phyloP scores from a whole-genome alignment of 1,284 basidiomycete species.

The Ceratobasidium sp. region DNA sequence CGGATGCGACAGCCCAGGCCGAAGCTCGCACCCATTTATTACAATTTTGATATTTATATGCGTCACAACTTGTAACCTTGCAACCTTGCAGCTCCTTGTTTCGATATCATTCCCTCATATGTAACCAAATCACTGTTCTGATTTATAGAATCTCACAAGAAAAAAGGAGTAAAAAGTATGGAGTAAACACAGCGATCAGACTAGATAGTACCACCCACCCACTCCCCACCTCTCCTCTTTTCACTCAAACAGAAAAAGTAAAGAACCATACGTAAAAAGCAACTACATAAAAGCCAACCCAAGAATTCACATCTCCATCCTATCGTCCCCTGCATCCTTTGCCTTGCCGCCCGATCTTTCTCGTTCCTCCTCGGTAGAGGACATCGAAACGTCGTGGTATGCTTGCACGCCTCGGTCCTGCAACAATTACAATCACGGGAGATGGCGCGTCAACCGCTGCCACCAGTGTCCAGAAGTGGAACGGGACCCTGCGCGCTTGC shows the following conservation, averaged over 20 bases:
- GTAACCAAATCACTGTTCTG: too few species aligned
- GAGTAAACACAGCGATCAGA: not conserved
- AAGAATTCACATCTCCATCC: not conserved
- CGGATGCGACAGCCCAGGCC: too few species aligned
- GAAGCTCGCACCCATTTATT: too few species aligned
- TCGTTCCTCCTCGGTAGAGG: constrained; percentile 1
- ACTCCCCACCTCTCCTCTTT: not conserved
- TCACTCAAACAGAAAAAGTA: not conserved
- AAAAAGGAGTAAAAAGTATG: not conserved
- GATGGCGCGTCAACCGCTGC: constrained; percentile 41
- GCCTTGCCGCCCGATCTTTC: not conserved
- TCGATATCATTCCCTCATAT: too few species aligned
- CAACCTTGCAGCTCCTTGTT: too few species aligned
- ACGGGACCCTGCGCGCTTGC: constrained; percentile 25
- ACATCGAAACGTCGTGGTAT: constrained; percentile 12
- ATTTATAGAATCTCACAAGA: too few species aligned
- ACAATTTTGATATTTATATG: too few species aligned
- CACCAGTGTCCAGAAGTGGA: constrained; percentile 38
- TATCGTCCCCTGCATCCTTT: not conserved
- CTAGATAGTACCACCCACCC: not conserved
- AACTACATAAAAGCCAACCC: not conserved
- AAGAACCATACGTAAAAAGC: not conserved
- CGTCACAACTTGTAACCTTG: too few species aligned
- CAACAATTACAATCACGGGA: constrained; percentile 26
- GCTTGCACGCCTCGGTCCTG: constrained; percentile 24